Base-by-base conservation (phyloP, 306 rosid genomes). In the Acacia confusa region DNA sequence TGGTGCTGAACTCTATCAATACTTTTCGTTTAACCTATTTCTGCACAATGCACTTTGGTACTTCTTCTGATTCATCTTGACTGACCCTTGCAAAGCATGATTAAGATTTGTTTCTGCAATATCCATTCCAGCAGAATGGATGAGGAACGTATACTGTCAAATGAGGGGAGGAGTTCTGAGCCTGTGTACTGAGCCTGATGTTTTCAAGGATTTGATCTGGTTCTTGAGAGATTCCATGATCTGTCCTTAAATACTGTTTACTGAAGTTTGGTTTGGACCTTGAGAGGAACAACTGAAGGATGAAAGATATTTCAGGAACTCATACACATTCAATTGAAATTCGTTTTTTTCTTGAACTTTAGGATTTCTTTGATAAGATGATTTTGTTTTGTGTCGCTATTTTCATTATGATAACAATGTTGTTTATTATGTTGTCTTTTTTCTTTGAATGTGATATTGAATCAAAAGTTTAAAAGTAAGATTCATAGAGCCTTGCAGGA, bases 1-100 rank as follows among this genome's bases (percentile, higher is more conserved):
- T 64, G 68, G 98, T 89, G 70, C 67, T 65, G n/a, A 17, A 12
- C 32, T 61, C 78, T 80, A 57, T 60, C 63, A 83, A 25, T 66
- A 36, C 60, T 36, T 57, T 48, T 85, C 75, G 67, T 70, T 41
- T 74, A 30, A 41, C 78, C 78, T 25, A 47, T 63, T 70, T 72
- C 57, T 24, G 27, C 47, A 57, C 64, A 52, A 30, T 20, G 69
- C 20, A 63, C 69, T 28, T 14, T 11, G 9, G n/a, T 66, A 45
- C 40, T n/a, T 70, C 75, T 70, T 82, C 70, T 7, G 38, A 6
- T 50, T 76, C 57, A 76, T 19, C 70, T 74, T 64, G 3, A 30
- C 22, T 41, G 60, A 19, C 25, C 75, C 45, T 53, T 83, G 70
- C 41, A 76, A 25, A 24, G 17, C 25, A 55, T 43, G 79, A 41